Evolutionary conservation across 805 yeast species (phyloP).

Genomic region (Starmera pachycereana): DNA sequence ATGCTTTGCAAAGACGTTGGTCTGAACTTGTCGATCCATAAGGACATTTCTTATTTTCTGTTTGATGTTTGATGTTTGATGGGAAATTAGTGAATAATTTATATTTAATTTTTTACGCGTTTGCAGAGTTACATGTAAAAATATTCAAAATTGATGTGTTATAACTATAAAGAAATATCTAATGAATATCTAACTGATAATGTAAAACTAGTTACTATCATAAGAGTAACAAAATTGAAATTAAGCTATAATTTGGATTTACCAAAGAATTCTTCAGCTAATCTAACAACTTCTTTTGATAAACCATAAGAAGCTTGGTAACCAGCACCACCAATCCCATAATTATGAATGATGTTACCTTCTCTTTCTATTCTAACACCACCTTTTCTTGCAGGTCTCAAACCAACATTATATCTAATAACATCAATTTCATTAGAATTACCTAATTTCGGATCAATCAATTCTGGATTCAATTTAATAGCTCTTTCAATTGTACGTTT

Average conservation of each 20-base stretch:
- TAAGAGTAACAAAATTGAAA: background rate
- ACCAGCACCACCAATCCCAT: conserved; percentile 72
- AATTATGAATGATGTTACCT: conserved; percentile 42
- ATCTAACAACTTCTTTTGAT: conserved; percentile 33
- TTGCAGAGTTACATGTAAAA: no score
- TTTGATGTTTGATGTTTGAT: no score
- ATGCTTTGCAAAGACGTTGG: conserved; percentile 59
- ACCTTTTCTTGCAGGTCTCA: conserved; percentile 54
- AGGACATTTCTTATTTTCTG: no score
- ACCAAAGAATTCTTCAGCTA: conserved; percentile 21
- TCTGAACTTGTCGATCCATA: conserved; percentile 95
- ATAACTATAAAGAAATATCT: no score
- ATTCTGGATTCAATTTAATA: conserved; percentile 12
- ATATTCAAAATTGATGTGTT: no score
- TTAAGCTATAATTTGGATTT: conserved; percentile 11
- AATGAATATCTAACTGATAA: background rate
- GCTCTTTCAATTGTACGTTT: conserved; percentile 29
- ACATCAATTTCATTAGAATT: conserved; percentile 32
- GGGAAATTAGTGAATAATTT: no score
- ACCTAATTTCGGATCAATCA: conserved; percentile 20
- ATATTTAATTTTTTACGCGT: no score
- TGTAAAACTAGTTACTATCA: background rate
- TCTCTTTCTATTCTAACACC: conserved; percentile 46
- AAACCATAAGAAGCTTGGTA: conserved; percentile 65
- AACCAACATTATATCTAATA: conserved; percentile 45